Percentiles rank a stretch among this genome's conserved stretches.
phyloP scores from a whole-genome alignment of 1,139 yeast species.

The Yamadazyma aaseri region DNA sequence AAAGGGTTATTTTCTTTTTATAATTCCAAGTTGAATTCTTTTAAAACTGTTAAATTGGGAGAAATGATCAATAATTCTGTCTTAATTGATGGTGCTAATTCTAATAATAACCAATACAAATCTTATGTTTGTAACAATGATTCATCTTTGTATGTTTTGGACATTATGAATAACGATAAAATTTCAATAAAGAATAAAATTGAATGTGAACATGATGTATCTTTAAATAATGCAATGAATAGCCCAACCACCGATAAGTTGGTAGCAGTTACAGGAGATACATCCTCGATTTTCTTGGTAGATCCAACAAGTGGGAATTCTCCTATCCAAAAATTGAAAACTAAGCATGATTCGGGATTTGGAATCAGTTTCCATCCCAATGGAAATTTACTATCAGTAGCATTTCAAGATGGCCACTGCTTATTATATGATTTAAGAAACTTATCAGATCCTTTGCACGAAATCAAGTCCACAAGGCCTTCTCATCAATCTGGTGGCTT shows the following conservation, averaged over 20 bases:
- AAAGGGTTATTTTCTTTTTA: slow-evolving; percentile 65
- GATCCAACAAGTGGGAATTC: slow-evolving; percentile 28
- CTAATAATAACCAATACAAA: slow-evolving; percentile 16
- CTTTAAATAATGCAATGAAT: slow-evolving; percentile 40
- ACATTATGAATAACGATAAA: slow-evolving; percentile 53
- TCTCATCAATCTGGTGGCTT: slow-evolving; percentile 61
- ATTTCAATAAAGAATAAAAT: slow-evolving; percentile 31
- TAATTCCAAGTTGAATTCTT: slow-evolving; percentile 45
- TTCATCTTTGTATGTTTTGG: slow-evolving; percentile 63
- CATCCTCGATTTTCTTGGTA: slow-evolving; percentile 35
- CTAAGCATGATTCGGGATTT: slow-evolving; percentile 76
- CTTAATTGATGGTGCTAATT: slow-evolving; percentile 42
- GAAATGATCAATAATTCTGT: slow-evolving; percentile 84
- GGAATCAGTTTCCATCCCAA: slow-evolving; percentile 77
- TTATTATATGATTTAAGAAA: slow-evolving; percentile 75
- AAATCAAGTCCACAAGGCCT: slow-evolving; percentile 58
- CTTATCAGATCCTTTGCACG: slow-evolving; percentile 47
- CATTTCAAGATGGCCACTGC: slow-evolving; percentile 84
- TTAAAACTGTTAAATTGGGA: slow-evolving; percentile 61
- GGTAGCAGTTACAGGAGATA: slow-evolving; percentile 44
- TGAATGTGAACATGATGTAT: slow-evolving; percentile 38
- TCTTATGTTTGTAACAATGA: slow-evolving; percentile 84
- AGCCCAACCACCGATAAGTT: slow-evolving; percentile 30
- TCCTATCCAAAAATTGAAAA: slow-evolving; percentile 37
- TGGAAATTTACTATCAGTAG: slow-evolving; percentile 71